phyloP scores from a whole-genome alignment of 2,329 filamentous ascomycete species.

The Sarocladiaceae sp. region DNA sequence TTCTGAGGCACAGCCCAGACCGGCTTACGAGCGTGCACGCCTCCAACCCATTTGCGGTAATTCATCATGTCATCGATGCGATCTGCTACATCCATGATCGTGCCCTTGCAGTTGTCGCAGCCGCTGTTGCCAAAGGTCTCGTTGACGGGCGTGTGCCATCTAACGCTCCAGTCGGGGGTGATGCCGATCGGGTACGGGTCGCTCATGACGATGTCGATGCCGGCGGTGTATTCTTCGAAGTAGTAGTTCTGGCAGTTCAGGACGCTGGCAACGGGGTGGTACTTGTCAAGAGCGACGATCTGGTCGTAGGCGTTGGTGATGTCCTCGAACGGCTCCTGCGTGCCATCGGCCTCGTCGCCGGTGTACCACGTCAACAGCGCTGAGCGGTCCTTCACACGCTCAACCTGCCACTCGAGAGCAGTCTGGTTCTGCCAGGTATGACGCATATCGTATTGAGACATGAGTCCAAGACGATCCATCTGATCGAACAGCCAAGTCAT shows the following conservation, averaged over 20 bases:
- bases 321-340: conserved; percentile 47
- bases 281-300: conserved; percentile 27
- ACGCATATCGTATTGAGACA: conserved; percentile 42
- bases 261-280: background rate
- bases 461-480: conserved; percentile 33
- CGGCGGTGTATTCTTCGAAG: conserved; percentile 1
- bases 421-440: conserved; percentile 39
- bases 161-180: background rate
- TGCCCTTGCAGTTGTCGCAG: conserved; percentile 2
- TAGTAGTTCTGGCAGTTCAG: conserved; percentile 7
- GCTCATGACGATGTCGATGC: conserved; percentile 1
- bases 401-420: conserved; percentile 32
- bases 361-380: background rate
- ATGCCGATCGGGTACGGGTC: conserved; percentile 3
- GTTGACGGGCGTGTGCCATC: background rate
- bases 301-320: conserved; percentile 36
- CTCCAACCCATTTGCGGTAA: background rate
- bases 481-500: conserved; percentile 25
- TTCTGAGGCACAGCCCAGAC: conserved; percentile 1
- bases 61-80: background rate
- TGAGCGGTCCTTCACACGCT: background rate
- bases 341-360: conserved; percentile 39
- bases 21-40: background rate
- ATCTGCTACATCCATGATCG: background rate
- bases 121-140: conserved; percentile 1